Evolutionary conservation across 2,329 filamentous ascomycete species (phyloP).

Genomic region (Penicillium hordei): DNA sequence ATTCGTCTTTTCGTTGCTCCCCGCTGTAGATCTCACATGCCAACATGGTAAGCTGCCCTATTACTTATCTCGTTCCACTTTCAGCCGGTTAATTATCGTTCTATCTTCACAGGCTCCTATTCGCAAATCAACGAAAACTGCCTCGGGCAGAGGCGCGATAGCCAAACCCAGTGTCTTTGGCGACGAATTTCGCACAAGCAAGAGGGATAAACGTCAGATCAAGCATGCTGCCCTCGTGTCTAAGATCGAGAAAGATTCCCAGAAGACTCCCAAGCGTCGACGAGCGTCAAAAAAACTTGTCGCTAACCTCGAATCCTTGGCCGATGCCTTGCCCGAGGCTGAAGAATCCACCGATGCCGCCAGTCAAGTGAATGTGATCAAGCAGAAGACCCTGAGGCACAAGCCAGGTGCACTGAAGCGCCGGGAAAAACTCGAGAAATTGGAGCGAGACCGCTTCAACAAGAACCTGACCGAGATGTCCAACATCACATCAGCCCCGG

Average conservation of each 20-base stretch:
- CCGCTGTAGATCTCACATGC: constrained; percentile 14
- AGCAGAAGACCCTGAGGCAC: constrained; percentile 71
- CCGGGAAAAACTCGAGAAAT: constrained; percentile 74
- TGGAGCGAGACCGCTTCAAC: constrained; percentile 81
- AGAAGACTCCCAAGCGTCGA: constrained; percentile 62
- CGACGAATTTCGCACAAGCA: constrained; percentile 64
- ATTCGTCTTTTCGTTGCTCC: constrained; percentile 2
- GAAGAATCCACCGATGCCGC: constrained; percentile 47
- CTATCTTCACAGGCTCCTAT: constrained; percentile 29
- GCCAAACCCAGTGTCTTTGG: constrained; percentile 20
- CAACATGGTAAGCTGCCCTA: constrained; percentile 9
- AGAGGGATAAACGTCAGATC: constrained; percentile 79
- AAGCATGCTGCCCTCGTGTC: constrained; percentile 78
- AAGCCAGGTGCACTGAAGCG: constrained; percentile 77
- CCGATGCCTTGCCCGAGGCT: constrained; percentile 72
- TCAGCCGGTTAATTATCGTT: constrained; percentile 16
- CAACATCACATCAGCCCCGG: constrained; percentile 33
- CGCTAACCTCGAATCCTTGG: constrained; percentile 71
- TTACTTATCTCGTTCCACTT: constrained; percentile 11
- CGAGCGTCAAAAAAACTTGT: constrained; percentile 75
- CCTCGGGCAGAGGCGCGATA: constrained; percentile 20
- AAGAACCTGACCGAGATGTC: constrained; percentile 77
- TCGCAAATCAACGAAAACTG: constrained; percentile 19
- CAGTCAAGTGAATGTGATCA: constrained; percentile 65
- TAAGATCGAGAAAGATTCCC: constrained; percentile 65